A percentile compares a stretch with the other conserved stretches of the same genome.
These are phyloP conservation scores for Vaccinium macrocarpon DNA, from an alignment of 148 eudicot species.

Conservation along the genomic window DNA sequence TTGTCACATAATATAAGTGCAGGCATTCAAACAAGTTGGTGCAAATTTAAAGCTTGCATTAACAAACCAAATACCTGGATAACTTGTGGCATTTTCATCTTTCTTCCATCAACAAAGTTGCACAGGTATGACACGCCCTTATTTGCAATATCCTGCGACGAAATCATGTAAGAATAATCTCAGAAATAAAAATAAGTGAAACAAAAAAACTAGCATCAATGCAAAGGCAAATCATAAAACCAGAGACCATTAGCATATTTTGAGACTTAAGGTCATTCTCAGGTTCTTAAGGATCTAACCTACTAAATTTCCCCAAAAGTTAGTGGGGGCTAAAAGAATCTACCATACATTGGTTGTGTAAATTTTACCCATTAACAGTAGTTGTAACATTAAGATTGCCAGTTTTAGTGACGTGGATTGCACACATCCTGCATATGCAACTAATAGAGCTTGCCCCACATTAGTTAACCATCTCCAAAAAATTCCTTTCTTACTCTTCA, in stretches of 20 bases:
- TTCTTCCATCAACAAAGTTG: slow-evolving; percentile 52
- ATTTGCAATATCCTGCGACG: slow-evolving; percentile 52
- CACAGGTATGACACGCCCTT: slow-evolving; percentile 59
- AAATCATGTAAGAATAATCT: background rate
- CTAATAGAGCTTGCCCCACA: background rate
- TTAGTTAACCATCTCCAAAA: background rate
- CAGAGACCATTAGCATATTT: background rate
- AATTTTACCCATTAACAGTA: background rate
- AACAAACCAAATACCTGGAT: slow-evolving; percentile 29
- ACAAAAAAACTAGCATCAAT: background rate
- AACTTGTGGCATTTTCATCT: slow-evolving; percentile 34
- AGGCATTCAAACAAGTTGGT: background rate
- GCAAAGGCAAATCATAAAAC: background rate
- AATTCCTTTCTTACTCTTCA: background rate
- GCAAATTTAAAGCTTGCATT: background rate
- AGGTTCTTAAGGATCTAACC: background rate
- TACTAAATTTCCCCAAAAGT: background rate
- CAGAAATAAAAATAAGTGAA: background rate
- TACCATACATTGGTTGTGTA: background rate
- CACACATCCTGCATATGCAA: background rate
- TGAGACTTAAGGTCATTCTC: background rate
- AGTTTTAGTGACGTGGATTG: background rate
- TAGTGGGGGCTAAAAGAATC: background rate
- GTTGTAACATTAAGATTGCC: background rate
- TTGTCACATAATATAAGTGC: background rate